Evolutionary conservation across 768 basidiomycete genomes (phyloP).

Genomic region (Sporobolomyces phaffii): DNA sequence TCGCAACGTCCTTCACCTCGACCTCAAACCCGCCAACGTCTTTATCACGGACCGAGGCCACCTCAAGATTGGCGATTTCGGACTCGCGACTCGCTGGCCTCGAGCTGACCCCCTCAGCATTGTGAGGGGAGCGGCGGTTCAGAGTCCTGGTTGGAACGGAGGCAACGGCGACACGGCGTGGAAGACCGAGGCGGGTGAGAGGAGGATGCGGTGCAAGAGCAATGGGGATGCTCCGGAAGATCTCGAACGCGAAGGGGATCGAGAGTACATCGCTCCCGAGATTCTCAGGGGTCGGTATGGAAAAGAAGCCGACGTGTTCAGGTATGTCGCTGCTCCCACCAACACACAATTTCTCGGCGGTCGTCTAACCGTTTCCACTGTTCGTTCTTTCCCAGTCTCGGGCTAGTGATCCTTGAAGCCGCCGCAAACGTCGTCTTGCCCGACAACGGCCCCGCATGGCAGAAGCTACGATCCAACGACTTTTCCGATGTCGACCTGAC

Average conservation of each 20-base stretch:
- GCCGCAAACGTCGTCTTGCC: constrained; percentile 94
- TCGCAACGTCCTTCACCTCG: constrained; percentile 83
- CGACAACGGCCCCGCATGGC: constrained; percentile 93
- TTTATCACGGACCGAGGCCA: constrained; percentile 79
- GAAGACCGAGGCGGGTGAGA: constrained; percentile 30
- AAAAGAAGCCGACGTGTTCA: constrained; percentile 93
- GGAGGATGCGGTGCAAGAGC: constrained; percentile 37
- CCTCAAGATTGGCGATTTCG: constrained; percentile 97
- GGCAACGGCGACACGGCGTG: constrained; percentile 31
- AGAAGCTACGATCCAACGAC: constrained; percentile 81
- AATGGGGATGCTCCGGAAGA: constrained; percentile 38
- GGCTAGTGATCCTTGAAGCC: constrained; percentile 91
- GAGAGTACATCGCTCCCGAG: constrained; percentile 93
- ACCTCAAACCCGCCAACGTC: constrained; percentile 95
- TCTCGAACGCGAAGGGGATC: constrained; percentile 91
- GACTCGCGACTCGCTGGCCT: constrained; percentile 94
- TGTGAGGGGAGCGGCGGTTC: constrained; percentile 39
- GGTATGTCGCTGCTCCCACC: no score
- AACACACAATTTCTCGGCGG: not conserved
- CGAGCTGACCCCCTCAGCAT: constrained; percentile 50
- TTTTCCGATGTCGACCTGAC: constrained; percentile 69
- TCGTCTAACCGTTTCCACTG: constrained; percentile 5
- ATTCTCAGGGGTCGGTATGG: constrained; percentile 86
- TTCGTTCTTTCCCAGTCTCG: constrained; percentile 58
- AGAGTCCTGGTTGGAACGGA: constrained; percentile 46